A percentile compares a stretch with the other conserved stretches of the same genome.
These are phyloP conservation scores for Mortierella sp. DNA, from an alignment of 371 early-diverging fungal species.

Conservation along the genomic window DNA sequence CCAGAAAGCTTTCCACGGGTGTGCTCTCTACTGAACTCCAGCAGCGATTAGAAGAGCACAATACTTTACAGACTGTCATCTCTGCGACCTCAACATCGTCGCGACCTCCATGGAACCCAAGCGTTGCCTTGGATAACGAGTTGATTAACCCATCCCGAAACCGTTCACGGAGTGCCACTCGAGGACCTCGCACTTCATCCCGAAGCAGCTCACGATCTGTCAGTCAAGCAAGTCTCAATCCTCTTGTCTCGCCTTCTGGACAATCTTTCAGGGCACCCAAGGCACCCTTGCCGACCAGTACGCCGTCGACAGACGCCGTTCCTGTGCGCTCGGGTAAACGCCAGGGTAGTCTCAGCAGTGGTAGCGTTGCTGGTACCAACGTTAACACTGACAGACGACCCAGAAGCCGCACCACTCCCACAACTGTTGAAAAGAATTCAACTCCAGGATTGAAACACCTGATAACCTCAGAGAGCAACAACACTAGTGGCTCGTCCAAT, in stretches of 20 bases:
- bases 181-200: constrained; percentile 21
- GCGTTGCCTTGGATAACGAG: constrained; percentile 26
- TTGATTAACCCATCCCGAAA: constrained; percentile 5
- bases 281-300: background rate
- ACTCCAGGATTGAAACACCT: constrained; percentile 14
- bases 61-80: constrained; percentile 20
- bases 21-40: constrained; percentile 33
- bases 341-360: constrained; percentile 1
- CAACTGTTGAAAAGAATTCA: constrained; percentile 12
- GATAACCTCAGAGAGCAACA: background rate
- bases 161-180: constrained; percentile 30
- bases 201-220: constrained; percentile 32
- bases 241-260: background rate
- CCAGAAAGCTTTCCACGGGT: constrained; percentile 7
- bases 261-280: background rate
- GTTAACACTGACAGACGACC: constrained; percentile 1
- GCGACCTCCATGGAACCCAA: constrained; percentile 48
- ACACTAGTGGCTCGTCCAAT: constrained; percentile 7
- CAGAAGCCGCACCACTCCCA: constrained; percentile 15
- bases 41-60: constrained; percentile 46
- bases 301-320: constrained; percentile 6
- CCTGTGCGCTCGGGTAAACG: constrained; percentile 5
- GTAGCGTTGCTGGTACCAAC: background rate
- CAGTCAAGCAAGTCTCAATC: constrained; percentile 27
- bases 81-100: constrained; percentile 10